Conservation (phyloP, 2,329 filamentous ascomycete genomes). For the Ophiocordyceps camponoti-floridani region DNA sequence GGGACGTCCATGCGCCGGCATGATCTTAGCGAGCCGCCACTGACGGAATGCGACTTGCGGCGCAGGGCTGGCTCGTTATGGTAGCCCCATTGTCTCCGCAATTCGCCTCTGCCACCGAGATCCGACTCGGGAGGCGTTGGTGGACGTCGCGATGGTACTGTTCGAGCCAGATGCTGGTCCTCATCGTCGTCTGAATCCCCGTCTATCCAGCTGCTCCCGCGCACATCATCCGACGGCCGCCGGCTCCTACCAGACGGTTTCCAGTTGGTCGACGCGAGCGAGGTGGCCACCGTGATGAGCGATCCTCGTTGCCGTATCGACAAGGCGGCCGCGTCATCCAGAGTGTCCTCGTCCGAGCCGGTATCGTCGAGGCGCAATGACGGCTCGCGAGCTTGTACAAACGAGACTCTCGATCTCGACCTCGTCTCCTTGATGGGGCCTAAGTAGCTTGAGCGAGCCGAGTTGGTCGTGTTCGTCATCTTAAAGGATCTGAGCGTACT, state of each 20-base stretch:
- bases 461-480: constrained; percentile 10
- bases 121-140: constrained; percentile 10
- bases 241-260: constrained; percentile 10
- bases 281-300: constrained; percentile 17
- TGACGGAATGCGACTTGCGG: constrained; percentile 9
- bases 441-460: constrained; percentile 12
- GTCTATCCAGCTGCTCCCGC: constrained; percentile 19
- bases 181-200: constrained; percentile 15
- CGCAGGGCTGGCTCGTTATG: constrained; percentile 2
- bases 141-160: constrained; percentile 12
- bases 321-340: constrained; percentile 14
- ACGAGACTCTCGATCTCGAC: constrained; percentile 18
- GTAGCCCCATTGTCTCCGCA: constrained; percentile 1
- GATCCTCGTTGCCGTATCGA: constrained; percentile 16
- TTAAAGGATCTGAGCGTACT: constrained; percentile 4
- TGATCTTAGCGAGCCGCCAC: constrained; percentile 2
- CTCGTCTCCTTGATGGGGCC: constrained; percentile 17
- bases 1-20: constrained; percentile 6
- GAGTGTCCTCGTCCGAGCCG: constrained; percentile 16
- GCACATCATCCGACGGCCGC: constrained; percentile 5
- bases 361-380: constrained; percentile 6
- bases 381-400: constrained; percentile 9
- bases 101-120: background rate
- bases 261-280: constrained; percentile 13
- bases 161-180: constrained; percentile 4